Conservation (phyloP, 768 basidiomycete genomes). For the Tylopilus balloui region DNA sequence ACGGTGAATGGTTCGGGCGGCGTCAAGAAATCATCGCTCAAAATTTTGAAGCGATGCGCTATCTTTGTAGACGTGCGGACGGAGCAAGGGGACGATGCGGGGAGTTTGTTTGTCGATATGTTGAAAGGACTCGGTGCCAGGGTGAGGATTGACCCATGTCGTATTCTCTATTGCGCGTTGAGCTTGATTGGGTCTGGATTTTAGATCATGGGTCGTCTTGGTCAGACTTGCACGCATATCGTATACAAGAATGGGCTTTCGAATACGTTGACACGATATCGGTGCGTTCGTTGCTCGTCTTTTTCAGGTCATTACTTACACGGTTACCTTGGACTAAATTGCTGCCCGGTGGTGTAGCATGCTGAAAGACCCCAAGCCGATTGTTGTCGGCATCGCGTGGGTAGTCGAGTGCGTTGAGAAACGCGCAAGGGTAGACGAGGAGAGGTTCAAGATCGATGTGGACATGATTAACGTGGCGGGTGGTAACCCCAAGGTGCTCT, state of each 20-base stretch:
- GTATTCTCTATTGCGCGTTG: neutral
- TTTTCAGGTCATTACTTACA: neutral
- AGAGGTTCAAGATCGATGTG: conserved; percentile 60
- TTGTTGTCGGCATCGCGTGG: conserved; percentile 83
- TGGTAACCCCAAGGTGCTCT: conserved; percentile 55
- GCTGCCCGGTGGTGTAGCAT: conserved; percentile 35
- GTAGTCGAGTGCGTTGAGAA: conserved; percentile 83
- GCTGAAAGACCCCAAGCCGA: conserved; percentile 63
- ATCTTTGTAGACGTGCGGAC: conserved; percentile 83
- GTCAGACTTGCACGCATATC: conserved; percentile 76
- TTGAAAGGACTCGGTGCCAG: conserved; percentile 73
- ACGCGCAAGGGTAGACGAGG: conserved; percentile 57
- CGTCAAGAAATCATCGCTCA: conserved; percentile 35
- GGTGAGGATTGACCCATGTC: conserved; percentile 39
- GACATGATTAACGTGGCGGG: conserved; percentile 54
- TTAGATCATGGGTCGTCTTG: conserved; percentile 61
- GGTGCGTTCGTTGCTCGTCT: conserved; percentile 37
- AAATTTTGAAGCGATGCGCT: conserved; percentile 64
- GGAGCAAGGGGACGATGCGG: conserved; percentile 74
- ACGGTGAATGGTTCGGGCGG: conserved; percentile 23
- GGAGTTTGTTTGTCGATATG: conserved; percentile 80
- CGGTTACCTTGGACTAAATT: neutral
- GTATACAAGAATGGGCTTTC: conserved; percentile 79
- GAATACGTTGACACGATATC: conserved; percentile 69
- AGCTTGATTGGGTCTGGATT: neutral